phyloP scores from a whole-genome alignment of 129 eudicot species.

The Gnaphalium uliginosum region DNA sequence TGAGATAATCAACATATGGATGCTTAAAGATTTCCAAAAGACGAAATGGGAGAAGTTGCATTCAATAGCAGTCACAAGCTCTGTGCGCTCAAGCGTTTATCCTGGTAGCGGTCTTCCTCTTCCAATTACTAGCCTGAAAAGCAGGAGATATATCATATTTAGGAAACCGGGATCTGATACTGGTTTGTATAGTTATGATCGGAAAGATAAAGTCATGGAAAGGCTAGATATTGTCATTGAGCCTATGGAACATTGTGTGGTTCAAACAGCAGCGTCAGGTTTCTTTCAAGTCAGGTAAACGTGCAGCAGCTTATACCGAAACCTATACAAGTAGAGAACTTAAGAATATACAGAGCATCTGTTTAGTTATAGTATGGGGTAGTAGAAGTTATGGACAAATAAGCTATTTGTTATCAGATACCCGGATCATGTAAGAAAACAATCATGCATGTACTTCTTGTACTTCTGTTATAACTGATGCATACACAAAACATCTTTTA shows the following conservation, averaged over 20 bases:
- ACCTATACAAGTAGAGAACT: not conserved
- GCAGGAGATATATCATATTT: constrained; percentile 27
- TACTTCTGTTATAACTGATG: not conserved
- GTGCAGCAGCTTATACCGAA: not conserved
- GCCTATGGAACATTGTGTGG: constrained; percentile 22
- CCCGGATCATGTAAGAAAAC: not conserved
- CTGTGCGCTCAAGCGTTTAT: constrained; percentile 11
- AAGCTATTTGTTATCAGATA: not conserved
- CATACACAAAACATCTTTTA: not conserved
- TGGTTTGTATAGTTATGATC: constrained; percentile 28
- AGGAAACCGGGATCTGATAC: constrained; percentile 14
- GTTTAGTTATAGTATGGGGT: not conserved
- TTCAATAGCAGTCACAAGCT: constrained; percentile 11
- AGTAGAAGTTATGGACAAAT: not conserved
- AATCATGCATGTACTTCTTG: not conserved
- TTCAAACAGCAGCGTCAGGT: constrained; percentile 11
- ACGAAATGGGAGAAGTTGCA: constrained; percentile 22
- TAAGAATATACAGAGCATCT: not conserved
- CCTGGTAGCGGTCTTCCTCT: not conserved
- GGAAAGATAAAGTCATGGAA: constrained; percentile 14
- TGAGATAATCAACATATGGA: constrained; percentile 27
- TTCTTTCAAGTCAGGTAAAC: not conserved
- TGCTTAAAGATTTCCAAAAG: constrained; percentile 31
- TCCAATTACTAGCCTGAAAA: constrained; percentile 26
- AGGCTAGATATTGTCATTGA: constrained; percentile 22